Evolutionary conservation across 495 filamentous ascomycete species (phyloP), one percentile per base, ranked within the genome.

Genomic region (Hyphodiscus hymeniophilus): DNA sequence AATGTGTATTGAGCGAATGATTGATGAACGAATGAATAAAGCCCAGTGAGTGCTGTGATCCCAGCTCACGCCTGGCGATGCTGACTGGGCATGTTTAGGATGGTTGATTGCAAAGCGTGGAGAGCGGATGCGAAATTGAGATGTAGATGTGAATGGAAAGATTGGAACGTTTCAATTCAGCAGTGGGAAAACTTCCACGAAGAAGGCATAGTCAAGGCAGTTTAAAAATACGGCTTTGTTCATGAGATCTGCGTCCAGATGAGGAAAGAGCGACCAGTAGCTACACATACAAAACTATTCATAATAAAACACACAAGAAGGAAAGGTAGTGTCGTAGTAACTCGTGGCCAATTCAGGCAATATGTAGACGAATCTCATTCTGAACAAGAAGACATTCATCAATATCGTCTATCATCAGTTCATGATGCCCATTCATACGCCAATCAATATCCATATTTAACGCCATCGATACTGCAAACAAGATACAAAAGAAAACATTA

Each of bases 251-350:
- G 38, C 33, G 6, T 5, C 33, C 6, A 15, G 5, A 41, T 33
- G 20, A 32, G 46, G 46, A 41, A 48, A 36, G 46, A 48, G 36
- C 36, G 35, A 36, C 48, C 32, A 20, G 22, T 33, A 40, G 15
- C 13, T 38, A 36, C 43, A 41, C 49, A 52, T 8, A 18, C 23
- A 38, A 31, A 21, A 45, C 20, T 16, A 45, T 23, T 7, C 30
- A 36, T 33, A 47, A 41, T 26, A 45, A 21, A 30, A 38, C 17
- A 35, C n/a, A 44, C 12, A 28, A 44, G 30, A 33, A 45, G 17
- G 34, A 50, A 40, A 10, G 39, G 4, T 42, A 17, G 38, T 34
- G 39, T 24, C 38, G n/a, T 34, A 33, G 38, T 34, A 38, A 21
- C 33, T 26, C 40, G 40, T 15, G 30, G 20, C 40, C 40, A n/a